Conservation (phyloP, 2,329 filamentous ascomycete genomes). For the Ambrosiella cleistominuta region DNA sequence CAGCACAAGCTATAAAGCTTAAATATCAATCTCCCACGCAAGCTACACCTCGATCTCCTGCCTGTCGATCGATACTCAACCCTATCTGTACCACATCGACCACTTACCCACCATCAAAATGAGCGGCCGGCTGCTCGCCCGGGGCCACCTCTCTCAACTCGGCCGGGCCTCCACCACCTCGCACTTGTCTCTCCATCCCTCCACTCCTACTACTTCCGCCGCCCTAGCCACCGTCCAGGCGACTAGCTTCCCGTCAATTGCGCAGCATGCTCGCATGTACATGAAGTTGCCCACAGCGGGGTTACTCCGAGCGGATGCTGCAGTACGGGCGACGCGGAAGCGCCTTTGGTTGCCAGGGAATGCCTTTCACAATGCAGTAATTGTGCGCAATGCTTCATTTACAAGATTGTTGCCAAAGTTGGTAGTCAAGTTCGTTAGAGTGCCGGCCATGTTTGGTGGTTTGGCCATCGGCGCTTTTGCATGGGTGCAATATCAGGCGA, state of each 20-base stretch:
- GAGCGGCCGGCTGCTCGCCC: conserved; percentile 13
- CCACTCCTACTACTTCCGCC: background rate
- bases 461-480: conserved; percentile 72
- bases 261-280: conserved; percentile 9
- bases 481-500: conserved; percentile 92
- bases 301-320: conserved; percentile 47
- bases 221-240: background rate
- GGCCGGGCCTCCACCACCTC: conserved; percentile 6
- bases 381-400: conserved; percentile 46
- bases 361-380: conserved; percentile 64
- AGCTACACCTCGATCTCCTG: background rate
- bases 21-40: background rate
- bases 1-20: background rate
- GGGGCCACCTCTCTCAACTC: conserved; percentile 10
- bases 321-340: conserved; percentile 40
- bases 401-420: conserved; percentile 61
- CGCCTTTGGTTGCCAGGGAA: conserved; percentile 67
- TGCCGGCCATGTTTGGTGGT: conserved; percentile 84
- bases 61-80: background rate
- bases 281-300: conserved; percentile 52
- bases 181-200: background rate
- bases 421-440: conserved; percentile 69
- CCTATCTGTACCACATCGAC: background rate
- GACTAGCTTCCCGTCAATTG: background rate
- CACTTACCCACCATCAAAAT: background rate